Base-by-base conservation (phyloP, 495 filamentous ascomycete genomes). In the Penicillium riverlandense region DNA sequence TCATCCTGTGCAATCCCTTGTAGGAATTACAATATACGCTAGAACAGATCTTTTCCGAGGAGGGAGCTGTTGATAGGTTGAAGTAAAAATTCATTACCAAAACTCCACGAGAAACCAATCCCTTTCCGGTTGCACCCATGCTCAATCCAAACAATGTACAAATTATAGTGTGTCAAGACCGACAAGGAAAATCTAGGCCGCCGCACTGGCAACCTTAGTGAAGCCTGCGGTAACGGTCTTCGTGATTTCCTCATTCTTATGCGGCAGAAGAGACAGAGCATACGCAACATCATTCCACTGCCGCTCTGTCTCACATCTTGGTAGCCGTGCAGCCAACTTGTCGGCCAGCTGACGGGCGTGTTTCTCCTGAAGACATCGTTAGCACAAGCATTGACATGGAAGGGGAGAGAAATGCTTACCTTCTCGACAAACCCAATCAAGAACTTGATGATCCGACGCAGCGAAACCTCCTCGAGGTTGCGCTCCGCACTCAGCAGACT, bases 231-330 rank as follows among this genome's bases (percentile, higher is more conserved):
- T 68, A 10, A 99, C 74, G 12, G 83, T 67, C 72, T 94, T 96
- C 31, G 77, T 74, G 41, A 99, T 97, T 11, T 97, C 92, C 63
- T 99, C 94, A 50, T 96, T 96, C 74, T 96, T 99, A 56, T 97
- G 94, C 53, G 88, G 91, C 37, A 97, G 66, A 44, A 96, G 61
- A 16, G 86, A 86, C 15, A 99, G 61, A 4, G 89, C 87, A 70
- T 88, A 99, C 8, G 91, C 85, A 31, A 96, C 89, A 67, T 99
- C 94, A 54, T 85, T 92, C 94, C 94, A 99, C 55, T 96, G 91
- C 38, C 88, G 76, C 65, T 99, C 90, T 10, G 74, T 91, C 57
- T 96, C 90, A 50, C 90, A 96, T 34, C 91, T 75, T 2, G 81
- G 71, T 12, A 99, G 75, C 42, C 94, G 75, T 13, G 90, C 90